Base-by-base conservation (phyloP, 176 grass and related monocot genomes). In the Chrysopogon serrulatus region DNA sequence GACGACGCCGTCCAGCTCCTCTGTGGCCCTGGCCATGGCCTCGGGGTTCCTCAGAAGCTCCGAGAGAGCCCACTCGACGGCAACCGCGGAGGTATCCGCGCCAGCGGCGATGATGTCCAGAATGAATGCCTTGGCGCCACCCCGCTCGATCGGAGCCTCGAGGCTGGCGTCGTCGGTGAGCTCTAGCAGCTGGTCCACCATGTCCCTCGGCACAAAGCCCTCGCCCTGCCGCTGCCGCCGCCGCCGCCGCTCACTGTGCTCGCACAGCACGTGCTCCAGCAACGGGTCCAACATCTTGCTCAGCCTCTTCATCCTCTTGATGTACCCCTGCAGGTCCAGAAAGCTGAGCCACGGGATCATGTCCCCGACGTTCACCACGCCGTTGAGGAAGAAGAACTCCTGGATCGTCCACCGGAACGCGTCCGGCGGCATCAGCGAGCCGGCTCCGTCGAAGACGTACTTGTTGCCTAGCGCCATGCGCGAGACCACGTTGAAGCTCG, bases 1-100 rank as follows among this genome's bases (percentile, higher is more conserved):
- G 71, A 92, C 69, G 6, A 89, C 83, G 8, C 74, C 72, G 43
- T 89, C 83, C 12, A 89, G 86, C 66, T 92, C 90, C n/a, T 89
- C 90, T 4, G 79, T 92, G 0, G 86, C 90, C 79, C 72, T 92
- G 42, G 35, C 76, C 13, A 92, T 53, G 26, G 83, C 53, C 23
- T 77, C 44, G 13, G 90, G 83, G 14, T 71, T 47, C 71, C 62
- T 86, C 6, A 92, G 60, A 6, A 89, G 83, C 83, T 89, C 90
- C 0, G 87, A 89, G 31, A 92, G 45, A 0, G 83, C 83, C 87
- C 90, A 89, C 47, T 88, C 86, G 15, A 79, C 36, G 2, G 86
- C 83, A 36, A 83, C 78, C 2, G 90, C 65, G 4, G 86, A 86
- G 40, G 82, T 92, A 26, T 92, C 33, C 47, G 86, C 82, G 54